Conservation (phyloP, 2,329 filamentous ascomycete genomes). For the Penicillium occitanis region DNA sequence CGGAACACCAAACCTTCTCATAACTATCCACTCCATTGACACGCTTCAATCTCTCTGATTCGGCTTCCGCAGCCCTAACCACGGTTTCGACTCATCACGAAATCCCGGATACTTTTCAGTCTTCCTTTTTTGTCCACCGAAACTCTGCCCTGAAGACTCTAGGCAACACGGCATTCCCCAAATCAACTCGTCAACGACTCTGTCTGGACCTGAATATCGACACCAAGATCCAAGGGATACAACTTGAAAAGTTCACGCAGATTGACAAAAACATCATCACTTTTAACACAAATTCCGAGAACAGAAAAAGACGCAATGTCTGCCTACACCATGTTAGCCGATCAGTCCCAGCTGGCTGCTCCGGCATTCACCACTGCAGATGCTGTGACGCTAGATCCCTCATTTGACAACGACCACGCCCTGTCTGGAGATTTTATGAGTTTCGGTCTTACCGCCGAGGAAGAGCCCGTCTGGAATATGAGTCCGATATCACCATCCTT, state of each 20-base stretch:
- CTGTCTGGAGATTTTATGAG: slow-evolving; percentile 32
- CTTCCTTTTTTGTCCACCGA: background rate
- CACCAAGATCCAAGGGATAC: slow-evolving; percentile 8
- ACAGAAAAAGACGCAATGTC: slow-evolving; percentile 22
- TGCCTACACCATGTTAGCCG: slow-evolving; percentile 27
- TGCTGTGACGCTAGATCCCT: slow-evolving; percentile 21
- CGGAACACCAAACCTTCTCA: slow-evolving; percentile 12
- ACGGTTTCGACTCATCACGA: background rate
- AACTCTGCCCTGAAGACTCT: slow-evolving; percentile 9
- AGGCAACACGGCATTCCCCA: background rate
- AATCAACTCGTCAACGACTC: slow-evolving; percentile 20
- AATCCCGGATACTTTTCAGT: background rate
- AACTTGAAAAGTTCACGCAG: slow-evolving; percentile 2
- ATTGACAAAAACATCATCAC: background rate
- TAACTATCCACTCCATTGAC: background rate
- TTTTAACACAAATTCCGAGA: background rate
- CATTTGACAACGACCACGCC: slow-evolving; percentile 25
- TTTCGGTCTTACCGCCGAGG: slow-evolving; percentile 31
- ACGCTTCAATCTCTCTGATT: background rate
- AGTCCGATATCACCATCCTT: slow-evolving; percentile 32
- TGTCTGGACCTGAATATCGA: slow-evolving; percentile 1
- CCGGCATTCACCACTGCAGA: slow-evolving; percentile 23
- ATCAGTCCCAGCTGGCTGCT: slow-evolving; percentile 24
- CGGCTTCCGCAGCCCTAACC: slow-evolving; percentile 4
- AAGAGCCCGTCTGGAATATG: slow-evolving; percentile 36